Conservation (phyloP, 2,329 filamentous ascomycete species). For the Alternaria panax region DNA sequence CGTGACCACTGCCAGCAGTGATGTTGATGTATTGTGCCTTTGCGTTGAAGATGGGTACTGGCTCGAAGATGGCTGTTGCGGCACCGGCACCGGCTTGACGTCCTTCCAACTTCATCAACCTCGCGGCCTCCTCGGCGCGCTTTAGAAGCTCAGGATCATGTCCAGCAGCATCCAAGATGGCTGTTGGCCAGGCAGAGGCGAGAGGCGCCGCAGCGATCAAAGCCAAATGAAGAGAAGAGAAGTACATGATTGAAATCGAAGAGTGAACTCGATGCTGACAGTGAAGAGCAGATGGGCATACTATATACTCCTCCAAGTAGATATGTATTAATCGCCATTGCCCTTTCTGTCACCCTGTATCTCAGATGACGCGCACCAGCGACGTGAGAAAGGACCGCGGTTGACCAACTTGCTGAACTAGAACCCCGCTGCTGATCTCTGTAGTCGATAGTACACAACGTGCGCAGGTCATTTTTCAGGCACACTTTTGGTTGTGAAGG, state of each 20-base stretch:
- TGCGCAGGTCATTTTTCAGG: background rate
- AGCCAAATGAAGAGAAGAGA: slow-evolving; percentile 17
- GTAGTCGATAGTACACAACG: slow-evolving; percentile 1
- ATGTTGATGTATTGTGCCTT: slow-evolving; percentile 28
- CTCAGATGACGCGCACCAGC: background rate
- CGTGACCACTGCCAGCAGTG: slow-evolving; percentile 28
- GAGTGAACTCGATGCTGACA: background rate
- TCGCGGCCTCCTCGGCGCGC: slow-evolving; percentile 26
- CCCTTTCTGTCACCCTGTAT: background rate
- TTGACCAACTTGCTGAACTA: background rate
- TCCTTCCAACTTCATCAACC: slow-evolving; percentile 11
- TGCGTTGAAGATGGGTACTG: slow-evolving; percentile 30
- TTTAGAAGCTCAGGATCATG: slow-evolving; percentile 23
- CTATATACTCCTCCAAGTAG: slow-evolving; percentile 1
- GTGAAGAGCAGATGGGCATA: background rate
- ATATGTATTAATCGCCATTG: background rate
- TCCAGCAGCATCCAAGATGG: slow-evolving; percentile 32
- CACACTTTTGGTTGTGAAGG: background rate
- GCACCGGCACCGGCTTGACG: slow-evolving; percentile 29
- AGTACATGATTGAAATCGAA: slow-evolving; percentile 22
- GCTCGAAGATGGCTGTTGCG: slow-evolving; percentile 31
- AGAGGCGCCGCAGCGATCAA: slow-evolving; percentile 19
- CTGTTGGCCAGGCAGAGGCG: slow-evolving; percentile 29
- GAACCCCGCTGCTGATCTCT: slow-evolving; percentile 6
- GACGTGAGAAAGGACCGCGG: background rate